Conservation (phyloP, 768 basidiomycete species). For the Serendipita sp. region DNA sequence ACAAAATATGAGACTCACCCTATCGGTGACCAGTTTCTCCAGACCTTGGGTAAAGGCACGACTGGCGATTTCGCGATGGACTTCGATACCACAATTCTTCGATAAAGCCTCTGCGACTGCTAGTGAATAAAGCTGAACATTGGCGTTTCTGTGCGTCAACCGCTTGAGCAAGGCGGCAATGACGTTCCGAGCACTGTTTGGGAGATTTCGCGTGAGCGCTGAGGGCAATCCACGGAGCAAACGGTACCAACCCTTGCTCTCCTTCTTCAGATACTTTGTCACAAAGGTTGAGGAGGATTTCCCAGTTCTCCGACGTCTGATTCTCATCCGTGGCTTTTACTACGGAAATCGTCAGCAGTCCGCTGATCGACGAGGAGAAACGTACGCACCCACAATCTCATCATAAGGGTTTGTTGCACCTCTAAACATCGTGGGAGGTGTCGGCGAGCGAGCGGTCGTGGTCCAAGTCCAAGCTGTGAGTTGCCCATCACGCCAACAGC, state of each 20-base stretch:
- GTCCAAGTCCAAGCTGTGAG: background rate
- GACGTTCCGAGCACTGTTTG: slow-evolving; percentile 67
- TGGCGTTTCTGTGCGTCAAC: slow-evolving; percentile 84
- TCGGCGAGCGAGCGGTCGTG: background rate
- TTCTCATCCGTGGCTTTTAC: slow-evolving; percentile 98
- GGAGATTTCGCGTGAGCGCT: slow-evolving; percentile 4
- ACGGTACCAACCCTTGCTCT: slow-evolving; percentile 51
- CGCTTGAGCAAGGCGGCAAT: slow-evolving; percentile 78
- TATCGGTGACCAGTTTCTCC: slow-evolving; percentile 74
- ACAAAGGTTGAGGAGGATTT: slow-evolving; percentile 81
- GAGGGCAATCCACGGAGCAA: background rate
- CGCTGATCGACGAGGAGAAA: background rate
- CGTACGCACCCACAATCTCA: slow-evolving; percentile 69
- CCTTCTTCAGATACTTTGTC: slow-evolving; percentile 93
- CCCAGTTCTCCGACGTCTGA: slow-evolving; percentile 90
- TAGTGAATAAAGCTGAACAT: slow-evolving; percentile 89
- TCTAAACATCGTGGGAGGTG: slow-evolving; percentile 43
- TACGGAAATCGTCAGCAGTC: slow-evolving; percentile 20
- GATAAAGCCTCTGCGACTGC: slow-evolving; percentile 75
- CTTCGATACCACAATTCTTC: slow-evolving; percentile 72
- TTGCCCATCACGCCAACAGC: too few species aligned
- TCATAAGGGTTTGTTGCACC: slow-evolving; percentile 68
- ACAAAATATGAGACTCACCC: slow-evolving; percentile 31
- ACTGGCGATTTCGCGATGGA: slow-evolving; percentile 78
- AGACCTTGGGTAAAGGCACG: slow-evolving; percentile 82